phyloP scores from a whole-genome alignment of 2,329 filamentous ascomycete species.

The Arthrobotrys sphaeroides region DNA sequence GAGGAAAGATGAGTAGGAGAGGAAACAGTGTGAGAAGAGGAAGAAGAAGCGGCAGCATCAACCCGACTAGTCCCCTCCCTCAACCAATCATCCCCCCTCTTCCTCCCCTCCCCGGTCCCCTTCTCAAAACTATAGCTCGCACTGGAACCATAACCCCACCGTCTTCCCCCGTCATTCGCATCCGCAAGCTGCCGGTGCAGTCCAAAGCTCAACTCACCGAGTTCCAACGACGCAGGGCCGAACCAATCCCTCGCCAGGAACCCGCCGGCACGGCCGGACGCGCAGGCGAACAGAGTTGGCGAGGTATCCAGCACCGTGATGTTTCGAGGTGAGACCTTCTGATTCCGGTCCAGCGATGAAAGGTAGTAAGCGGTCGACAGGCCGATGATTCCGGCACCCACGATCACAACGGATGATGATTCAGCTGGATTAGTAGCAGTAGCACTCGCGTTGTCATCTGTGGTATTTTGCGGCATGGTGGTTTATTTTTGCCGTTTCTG shows the following conservation, averaged over 20 bases:
- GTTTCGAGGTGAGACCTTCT: constrained; percentile 59
- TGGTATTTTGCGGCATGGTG: constrained; percentile 32
- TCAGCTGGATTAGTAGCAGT: background rate
- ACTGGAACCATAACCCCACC: constrained; percentile 67
- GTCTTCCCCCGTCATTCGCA: constrained; percentile 67
- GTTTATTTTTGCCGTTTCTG: constrained; percentile 23
- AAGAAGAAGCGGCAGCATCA: constrained; percentile 62
- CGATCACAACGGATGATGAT: constrained; percentile 67
- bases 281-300: constrained; percentile 73
- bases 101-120: constrained; percentile 61
- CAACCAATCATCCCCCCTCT: constrained; percentile 72
- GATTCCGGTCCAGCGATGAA: constrained; percentile 60
- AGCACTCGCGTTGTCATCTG: constrained; percentile 11
- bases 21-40: too few relatives aligned
- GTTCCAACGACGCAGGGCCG: constrained; percentile 66
- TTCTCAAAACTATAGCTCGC: constrained; percentile 69
- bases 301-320: constrained; percentile 71
- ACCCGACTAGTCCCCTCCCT: constrained; percentile 71
- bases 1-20: background rate
- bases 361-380: constrained; percentile 78
- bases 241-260: constrained; percentile 82
- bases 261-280: constrained; percentile 77
- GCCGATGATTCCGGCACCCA: constrained; percentile 77
- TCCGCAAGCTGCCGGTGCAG: constrained; percentile 74
- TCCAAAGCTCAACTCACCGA: constrained; percentile 75